Conservation (phyloP, 2,329 filamentous ascomycete genomes). For the Colletotrichum shisoi region DNA sequence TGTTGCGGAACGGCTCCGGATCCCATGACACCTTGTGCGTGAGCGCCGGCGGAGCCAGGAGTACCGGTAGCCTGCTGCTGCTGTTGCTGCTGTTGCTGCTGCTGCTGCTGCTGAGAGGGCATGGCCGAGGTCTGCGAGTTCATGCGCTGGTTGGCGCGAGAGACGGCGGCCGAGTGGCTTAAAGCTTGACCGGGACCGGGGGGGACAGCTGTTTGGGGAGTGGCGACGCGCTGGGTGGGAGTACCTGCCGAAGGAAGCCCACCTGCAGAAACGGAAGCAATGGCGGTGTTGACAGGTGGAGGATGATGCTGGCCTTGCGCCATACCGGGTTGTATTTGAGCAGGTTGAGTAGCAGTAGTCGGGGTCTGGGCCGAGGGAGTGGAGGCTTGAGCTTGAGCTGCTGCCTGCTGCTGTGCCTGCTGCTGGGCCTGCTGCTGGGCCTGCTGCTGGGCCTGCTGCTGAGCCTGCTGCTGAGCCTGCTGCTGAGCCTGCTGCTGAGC, state of each 20-base stretch:
- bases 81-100: slow-evolving; percentile 4
- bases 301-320: slow-evolving; percentile 48
- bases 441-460: slow-evolving; percentile 43
- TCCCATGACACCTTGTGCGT: slow-evolving; percentile 48
- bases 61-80: slow-evolving; percentile 42
- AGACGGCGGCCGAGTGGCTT: slow-evolving; percentile 60
- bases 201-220: slow-evolving; percentile 57
- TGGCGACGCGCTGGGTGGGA: slow-evolving; percentile 61
- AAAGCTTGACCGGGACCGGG: slow-evolving; percentile 53
- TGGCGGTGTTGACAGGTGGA: slow-evolving; percentile 59
- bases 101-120: slow-evolving; percentile 44
- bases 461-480: slow-evolving; percentile 44
- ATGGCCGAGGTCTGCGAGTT: slow-evolving; percentile 42
- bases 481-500: slow-evolving; percentile 44
- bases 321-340: slow-evolving; percentile 24
- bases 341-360: slow-evolving; percentile 20
- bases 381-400: slow-evolving; percentile 39
- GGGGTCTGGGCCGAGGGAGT: slow-evolving; percentile 27
- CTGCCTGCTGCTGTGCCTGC: slow-evolving; percentile 41
- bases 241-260: slow-evolving; percentile 56
- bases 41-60: slow-evolving; percentile 45
- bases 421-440: slow-evolving; percentile 43
- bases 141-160: slow-evolving; percentile 56
- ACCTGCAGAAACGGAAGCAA: slow-evolving; percentile 50
- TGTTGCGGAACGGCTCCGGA: slow-evolving; percentile 49